These are phyloP conservation scores for Vigna unguiculata DNA, from an alignment of 306 rosid genomes.

Conservation along the genomic window DNA sequence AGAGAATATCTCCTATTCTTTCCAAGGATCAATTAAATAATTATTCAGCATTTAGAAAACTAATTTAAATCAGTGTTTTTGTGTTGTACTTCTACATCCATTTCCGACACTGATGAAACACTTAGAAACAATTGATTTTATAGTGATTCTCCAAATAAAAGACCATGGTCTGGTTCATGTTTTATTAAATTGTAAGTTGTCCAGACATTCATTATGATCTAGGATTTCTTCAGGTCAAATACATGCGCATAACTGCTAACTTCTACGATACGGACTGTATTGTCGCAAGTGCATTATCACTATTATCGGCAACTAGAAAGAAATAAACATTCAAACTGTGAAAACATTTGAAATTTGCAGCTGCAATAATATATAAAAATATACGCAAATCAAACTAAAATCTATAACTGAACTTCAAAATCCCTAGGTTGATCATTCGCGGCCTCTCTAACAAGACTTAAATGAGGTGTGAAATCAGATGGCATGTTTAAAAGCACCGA, in stretches of 20 bases:
- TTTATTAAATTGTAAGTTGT: no score
- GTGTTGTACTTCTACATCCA: no score
- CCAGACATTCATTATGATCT: no score
- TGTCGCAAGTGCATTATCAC: not conserved
- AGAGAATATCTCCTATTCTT: no score
- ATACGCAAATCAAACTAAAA: not conserved
- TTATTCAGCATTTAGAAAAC: no score
- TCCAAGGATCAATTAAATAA: no score
- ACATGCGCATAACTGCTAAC: not conserved
- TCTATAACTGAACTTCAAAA: conserved; percentile 14
- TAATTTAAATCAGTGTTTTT: no score
- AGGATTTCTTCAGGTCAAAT: no score
- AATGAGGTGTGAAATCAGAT: conserved; percentile 16
- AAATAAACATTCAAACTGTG: not conserved
- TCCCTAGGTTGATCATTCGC: conserved; percentile 24
- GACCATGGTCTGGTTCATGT: no score
- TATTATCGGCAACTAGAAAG: not conserved
- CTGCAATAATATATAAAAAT: not conserved
- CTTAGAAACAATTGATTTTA: no score
- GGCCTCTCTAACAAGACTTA: conserved; percentile 4
- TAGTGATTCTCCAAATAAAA: no score
- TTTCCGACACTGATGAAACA: no score
- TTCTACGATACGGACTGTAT: not conserved
- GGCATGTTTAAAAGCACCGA: conserved; percentile 31
- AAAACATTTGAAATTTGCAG: not conserved